phyloP scores from a whole-genome alignment of 164 flowering plant genomes.

The Platanus orientalis region DNA sequence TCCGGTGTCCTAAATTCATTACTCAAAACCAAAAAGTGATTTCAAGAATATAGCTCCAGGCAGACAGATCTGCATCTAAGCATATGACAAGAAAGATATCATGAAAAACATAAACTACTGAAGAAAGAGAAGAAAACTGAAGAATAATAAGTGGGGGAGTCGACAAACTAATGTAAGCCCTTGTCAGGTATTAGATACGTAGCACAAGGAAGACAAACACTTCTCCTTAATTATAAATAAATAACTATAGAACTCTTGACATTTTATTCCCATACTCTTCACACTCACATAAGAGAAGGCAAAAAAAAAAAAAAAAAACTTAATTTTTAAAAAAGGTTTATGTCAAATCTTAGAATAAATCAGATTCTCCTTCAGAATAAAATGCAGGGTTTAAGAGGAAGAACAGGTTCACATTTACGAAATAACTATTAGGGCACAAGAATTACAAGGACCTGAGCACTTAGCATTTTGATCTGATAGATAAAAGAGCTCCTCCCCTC shows the following conservation, averaged over 20 bases:
- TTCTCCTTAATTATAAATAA: no score
- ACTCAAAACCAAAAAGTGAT: background rate
- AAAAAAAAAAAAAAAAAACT: background rate
- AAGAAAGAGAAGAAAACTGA: background rate
- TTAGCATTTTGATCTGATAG: no score
- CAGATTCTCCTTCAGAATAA: background rate
- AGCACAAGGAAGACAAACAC: no score
- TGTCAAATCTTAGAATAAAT: no score
- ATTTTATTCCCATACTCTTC: no score
- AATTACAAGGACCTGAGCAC: no score
- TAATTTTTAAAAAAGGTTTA: background rate
- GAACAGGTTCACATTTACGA: no score
- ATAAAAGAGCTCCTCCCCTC: no score
- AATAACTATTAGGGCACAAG: no score
- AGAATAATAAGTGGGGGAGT: background rate
- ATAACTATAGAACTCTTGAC: no score
- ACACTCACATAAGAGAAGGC: background rate
- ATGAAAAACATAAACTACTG: background rate
- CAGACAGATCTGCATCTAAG: background rate
- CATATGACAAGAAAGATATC: background rate
- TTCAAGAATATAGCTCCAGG: background rate
- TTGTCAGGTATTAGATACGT: no score
- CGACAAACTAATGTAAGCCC: background rate
- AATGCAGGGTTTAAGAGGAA: no score
- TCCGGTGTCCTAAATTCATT: background rate